Conservation (phyloP, 768 basidiomycete species). For the Termitomyces sp. region DNA sequence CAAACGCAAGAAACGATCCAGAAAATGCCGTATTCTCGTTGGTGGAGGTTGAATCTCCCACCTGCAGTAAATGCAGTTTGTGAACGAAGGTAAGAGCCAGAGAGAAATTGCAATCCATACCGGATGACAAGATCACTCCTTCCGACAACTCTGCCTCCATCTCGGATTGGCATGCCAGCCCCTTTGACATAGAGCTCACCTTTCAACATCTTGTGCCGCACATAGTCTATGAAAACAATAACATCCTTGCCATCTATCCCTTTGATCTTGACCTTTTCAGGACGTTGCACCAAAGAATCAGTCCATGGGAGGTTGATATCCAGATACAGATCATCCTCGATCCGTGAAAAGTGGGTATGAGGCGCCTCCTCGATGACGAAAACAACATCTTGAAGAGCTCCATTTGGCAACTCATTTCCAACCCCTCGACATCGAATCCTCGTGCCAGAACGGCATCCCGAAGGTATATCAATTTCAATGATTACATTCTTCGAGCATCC, state of each 20-base stretch:
- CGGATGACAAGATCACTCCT: constrained; percentile 62
- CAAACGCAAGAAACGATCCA: constrained; percentile 8
- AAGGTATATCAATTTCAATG: constrained; percentile 56
- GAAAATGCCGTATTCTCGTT: constrained; percentile 6
- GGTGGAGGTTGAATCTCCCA: constrained; percentile 37
- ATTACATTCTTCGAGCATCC: constrained; percentile 49
- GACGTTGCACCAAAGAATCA: constrained; percentile 43
- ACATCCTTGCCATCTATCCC: constrained; percentile 60
- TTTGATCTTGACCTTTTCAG: constrained; percentile 46
- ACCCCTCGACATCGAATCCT: constrained; percentile 57
- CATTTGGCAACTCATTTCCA: constrained; percentile 61
- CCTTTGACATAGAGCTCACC: constrained; percentile 51
- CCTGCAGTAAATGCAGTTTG: constrained; percentile 16
- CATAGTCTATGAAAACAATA: constrained; percentile 48
- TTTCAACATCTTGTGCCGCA: constrained; percentile 44
- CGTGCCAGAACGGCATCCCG: constrained; percentile 60
- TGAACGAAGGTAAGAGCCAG: neutral
- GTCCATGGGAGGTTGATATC: constrained; percentile 56
- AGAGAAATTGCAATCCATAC: constrained; percentile 32
- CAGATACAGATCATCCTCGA: constrained; percentile 53
- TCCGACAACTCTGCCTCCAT: constrained; percentile 47
- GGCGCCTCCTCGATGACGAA: constrained; percentile 61
- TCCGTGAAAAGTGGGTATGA: constrained; percentile 54
- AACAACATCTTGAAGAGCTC: constrained; percentile 59
- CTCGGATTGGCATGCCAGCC: constrained; percentile 67